phyloP scores from a whole-genome alignment of 2,329 filamentous ascomycete genomes.

The Bipolaris zeicola region DNA sequence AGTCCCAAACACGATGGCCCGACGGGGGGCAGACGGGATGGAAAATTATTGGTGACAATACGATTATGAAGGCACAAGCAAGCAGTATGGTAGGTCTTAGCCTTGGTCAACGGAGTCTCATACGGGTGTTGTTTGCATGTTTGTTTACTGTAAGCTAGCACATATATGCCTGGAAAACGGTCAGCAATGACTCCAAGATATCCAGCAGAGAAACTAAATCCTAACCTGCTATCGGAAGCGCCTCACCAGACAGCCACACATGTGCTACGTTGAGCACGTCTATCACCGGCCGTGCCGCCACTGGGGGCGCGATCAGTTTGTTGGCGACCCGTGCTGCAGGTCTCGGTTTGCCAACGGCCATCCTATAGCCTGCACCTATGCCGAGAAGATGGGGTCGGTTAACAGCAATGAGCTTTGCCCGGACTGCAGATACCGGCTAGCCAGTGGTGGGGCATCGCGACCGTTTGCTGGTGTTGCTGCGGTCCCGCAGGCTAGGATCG shows the following conservation, averaged over 20 bases:
- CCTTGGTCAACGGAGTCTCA: not conserved
- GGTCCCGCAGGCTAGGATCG: not conserved
- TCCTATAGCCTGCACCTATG: conserved; percentile 30
- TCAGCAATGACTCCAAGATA: not conserved
- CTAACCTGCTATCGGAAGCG: not conserved
- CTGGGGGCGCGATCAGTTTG: conserved; percentile 38
- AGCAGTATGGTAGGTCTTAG: not conserved
- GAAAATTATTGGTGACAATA: not conserved
- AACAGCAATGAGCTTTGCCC: conserved; percentile 29
- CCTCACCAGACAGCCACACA: conserved; percentile 11
- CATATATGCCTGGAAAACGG: not conserved
- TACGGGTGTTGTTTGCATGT: conserved; percentile 5
- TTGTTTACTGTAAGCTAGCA: not conserved
- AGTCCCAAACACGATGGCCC: not conserved
- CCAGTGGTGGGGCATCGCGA: conserved; percentile 21
- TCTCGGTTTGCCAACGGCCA: conserved; percentile 28
- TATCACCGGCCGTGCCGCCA: conserved; percentile 39
- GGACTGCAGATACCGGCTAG: conserved; percentile 25
- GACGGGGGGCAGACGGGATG: not conserved
- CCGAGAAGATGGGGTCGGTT: conserved; percentile 30
- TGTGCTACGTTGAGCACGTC: conserved; percentile 43
- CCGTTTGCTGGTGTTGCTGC: conserved; percentile 28
- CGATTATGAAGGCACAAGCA: not conserved
- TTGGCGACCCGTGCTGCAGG: conserved; percentile 38
- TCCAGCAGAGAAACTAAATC: not conserved